A percentile compares a stretch with the other conserved stretches of the same genome.
These are phyloP conservation scores for Carex parvula DNA, from an alignment of 176 grass and related monocot species.

Conservation along the genomic window DNA sequence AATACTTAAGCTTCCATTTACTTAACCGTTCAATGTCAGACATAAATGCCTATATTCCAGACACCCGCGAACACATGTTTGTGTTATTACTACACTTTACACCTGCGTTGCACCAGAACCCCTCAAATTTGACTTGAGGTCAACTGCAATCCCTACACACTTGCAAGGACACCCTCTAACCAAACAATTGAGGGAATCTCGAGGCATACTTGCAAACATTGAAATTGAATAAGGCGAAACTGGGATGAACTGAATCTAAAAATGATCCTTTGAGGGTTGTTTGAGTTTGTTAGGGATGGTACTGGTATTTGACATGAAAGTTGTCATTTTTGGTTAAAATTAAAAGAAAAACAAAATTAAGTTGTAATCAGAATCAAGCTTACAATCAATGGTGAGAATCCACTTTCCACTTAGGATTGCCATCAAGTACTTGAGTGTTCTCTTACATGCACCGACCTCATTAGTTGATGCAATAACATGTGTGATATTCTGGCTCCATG, in stretches of 20 bases:
- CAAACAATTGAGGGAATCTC: neutral
- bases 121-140: too few species aligned
- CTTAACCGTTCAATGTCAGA: too few species aligned
- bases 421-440: slow-evolving; percentile 90
- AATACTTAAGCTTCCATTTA: too few species aligned
- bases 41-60: too few species aligned
- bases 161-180: neutral
- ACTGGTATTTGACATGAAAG: neutral
- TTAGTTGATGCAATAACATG: slow-evolving; percentile 85
- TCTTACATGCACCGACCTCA: slow-evolving; percentile 65
- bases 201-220: neutral
- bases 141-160: too few species aligned
- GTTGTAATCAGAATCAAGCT: slow-evolving; percentile 18
- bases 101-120: too few species aligned
- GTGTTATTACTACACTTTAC: too few species aligned
- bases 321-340: neutral
- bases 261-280: neutral
- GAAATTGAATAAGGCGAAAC: neutral
- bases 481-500: slow-evolving; percentile 67
- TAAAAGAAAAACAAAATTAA: neutral
- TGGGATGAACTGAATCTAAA: neutral
- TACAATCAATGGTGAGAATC: slow-evolving; percentile 80
- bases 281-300: neutral
- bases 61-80: too few species aligned
- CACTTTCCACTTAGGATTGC: slow-evolving; percentile 84